Base-by-base conservation (phyloP, 352 stramenopile genomes). In the Pythium biforme region DNA sequence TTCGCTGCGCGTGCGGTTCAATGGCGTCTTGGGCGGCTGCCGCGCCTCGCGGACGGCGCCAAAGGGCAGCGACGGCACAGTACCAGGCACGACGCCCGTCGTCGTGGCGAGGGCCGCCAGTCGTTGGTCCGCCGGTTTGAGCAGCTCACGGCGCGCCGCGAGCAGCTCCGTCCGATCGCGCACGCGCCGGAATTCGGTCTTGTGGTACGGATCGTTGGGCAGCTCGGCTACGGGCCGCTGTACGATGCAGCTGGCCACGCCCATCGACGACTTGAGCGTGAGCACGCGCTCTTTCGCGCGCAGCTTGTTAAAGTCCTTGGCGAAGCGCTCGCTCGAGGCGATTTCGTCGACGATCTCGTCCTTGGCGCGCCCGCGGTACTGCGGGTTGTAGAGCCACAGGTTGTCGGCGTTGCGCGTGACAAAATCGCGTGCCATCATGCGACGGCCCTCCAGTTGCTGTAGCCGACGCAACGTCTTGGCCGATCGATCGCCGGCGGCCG, bases 341-440 rank as follows among this genome's bases (percentile, higher is more conserved):
- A 89, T 85, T 37, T 81, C 55, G 2, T 81, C 62, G 10, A 77
- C 66, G 15, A 89, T 71, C 17, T 80, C 66, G 6, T 83, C 63
- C 9, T 61, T 45, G 0, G 72, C 43, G 31, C 74, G 81, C 29
- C 64, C 48, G 29, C 68, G 68, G 64, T 76, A 87, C 25, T 63
- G 72, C 27, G 63, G 27, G 54, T 87, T 79, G 62, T 81, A 88
- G 14, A 84, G 70, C 76, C 81, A 79, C 66, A 90, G 70, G n/a
- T 80, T 74, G 20, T 69, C 68, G 6, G 66, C 66, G 46, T 89
- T 89, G 34, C 77, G 76, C 34, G 66, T 47, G 27, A 86, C 80
- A 59, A 89, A 88, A 50, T 89, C 80, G 15, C 55, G 57, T 14
- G 75, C 81, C 78, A 90, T 87, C 64, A 87, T 74, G 31, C 56